Conservation (phyloP, 257 asterid species). For the Lavandula angustifolia region DNA sequence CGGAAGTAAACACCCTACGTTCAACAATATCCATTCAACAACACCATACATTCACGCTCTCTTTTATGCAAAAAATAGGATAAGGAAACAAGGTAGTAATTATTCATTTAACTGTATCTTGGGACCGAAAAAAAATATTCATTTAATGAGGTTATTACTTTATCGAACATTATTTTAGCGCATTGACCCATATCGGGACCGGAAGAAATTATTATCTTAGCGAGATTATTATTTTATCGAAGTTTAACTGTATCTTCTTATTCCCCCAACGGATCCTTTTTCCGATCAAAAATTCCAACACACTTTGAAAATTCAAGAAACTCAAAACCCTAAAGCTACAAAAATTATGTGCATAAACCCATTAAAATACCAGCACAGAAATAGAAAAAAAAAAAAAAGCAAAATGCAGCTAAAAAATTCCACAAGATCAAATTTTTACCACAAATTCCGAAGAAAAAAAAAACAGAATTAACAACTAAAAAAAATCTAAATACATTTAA, state of each 20-base stretch:
- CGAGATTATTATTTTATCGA: too few species aligned
- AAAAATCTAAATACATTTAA: not conserved
- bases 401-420: constrained; percentile 29
- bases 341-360: not conserved
- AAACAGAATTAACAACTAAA: not conserved
- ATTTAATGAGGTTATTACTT: too few species aligned
- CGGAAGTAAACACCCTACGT: constrained; percentile 57
- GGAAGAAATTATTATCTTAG: too few species aligned
- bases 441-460: constrained; percentile 3
- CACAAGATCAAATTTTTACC: constrained; percentile 27
- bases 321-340: constrained; percentile 6
- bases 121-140: too few species aligned
- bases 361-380: not conserved
- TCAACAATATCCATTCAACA: too few species aligned
- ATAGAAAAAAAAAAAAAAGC: not conserved
- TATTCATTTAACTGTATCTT: too few species aligned
- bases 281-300: not conserved
- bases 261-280: not conserved
- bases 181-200: too few species aligned
- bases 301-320: constrained; percentile 14
- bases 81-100: too few species aligned
- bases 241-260: not conserved
- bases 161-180: too few species aligned
- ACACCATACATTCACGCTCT: too few species aligned
- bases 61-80: too few species aligned